Percentiles rank a stretch among this genome's conserved stretches.
These are phyloP conservation scores for Colletotrichum trifolii DNA, from an alignment of 2,329 filamentous ascomycete species.

Conservation along the genomic window DNA sequence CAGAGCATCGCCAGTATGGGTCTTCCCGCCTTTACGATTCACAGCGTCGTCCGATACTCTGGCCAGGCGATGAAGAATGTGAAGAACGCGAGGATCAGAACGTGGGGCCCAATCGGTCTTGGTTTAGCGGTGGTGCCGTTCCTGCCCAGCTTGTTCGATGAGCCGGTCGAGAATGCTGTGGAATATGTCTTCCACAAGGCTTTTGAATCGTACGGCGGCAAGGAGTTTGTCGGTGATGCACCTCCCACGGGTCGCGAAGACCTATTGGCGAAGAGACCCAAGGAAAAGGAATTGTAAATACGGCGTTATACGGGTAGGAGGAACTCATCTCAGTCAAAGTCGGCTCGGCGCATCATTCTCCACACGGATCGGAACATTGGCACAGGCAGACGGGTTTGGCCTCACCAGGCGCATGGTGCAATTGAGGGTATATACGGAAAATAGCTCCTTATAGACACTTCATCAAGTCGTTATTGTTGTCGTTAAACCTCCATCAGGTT, in stretches of 20 bases:
- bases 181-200: constrained; percentile 90
- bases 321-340: constrained; percentile 16
- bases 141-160: constrained; percentile 85
- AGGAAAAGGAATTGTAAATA: constrained; percentile 37
- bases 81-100: constrained; percentile 80
- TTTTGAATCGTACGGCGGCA: constrained; percentile 78
- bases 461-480: constrained; percentile 27
- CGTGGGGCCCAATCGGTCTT: constrained; percentile 91
- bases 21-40: constrained; percentile 91
- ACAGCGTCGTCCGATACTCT: constrained; percentile 90
- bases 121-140: constrained; percentile 83
- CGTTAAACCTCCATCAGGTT: constrained; percentile 70
- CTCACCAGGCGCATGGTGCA: constrained; percentile 15
- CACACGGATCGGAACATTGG: neutral
- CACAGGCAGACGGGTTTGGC: neutral
- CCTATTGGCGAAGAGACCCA: constrained; percentile 49
- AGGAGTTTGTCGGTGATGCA: constrained; percentile 64
- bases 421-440: constrained; percentile 34
- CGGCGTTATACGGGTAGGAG: constrained; percentile 7
- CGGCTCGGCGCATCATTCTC: constrained; percentile 25
- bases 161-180: constrained; percentile 91
- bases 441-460: constrained; percentile 25
- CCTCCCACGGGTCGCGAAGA: constrained; percentile 65
- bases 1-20: constrained; percentile 94
- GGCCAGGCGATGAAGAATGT: constrained; percentile 84